Conservation (phyloP, 108 stramenopile genomes). For the Nitzschia sp. region DNA sequence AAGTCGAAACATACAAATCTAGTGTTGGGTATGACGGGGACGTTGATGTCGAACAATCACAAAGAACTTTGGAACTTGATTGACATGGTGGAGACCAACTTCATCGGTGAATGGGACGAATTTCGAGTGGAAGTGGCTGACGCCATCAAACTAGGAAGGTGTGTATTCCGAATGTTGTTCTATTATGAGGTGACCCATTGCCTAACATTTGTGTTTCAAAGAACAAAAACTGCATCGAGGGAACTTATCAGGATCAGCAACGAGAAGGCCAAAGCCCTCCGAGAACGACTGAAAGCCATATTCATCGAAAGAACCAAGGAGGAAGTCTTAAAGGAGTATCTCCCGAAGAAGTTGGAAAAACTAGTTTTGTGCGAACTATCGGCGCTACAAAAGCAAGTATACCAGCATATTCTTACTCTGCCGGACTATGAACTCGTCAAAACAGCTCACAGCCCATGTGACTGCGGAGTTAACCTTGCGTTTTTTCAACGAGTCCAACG, state of each 20-base stretch:
- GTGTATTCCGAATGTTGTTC: constrained; percentile 5
- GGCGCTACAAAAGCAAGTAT: constrained; percentile 71
- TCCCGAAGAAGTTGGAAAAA: constrained; percentile 76
- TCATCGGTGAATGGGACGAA: constrained; percentile 55
- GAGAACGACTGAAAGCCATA: constrained; percentile 41
- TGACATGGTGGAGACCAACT: constrained; percentile 64
- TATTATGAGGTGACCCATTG: neutral
- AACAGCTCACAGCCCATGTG: constrained; percentile 67
- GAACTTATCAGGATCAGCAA: constrained; percentile 35
- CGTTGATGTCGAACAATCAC: constrained; percentile 73
- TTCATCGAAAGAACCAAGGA: constrained; percentile 65
- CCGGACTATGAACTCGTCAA: constrained; percentile 74
- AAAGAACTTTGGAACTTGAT: constrained; percentile 74
- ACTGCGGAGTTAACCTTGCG: constrained; percentile 75
- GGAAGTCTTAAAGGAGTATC: constrained; percentile 53
- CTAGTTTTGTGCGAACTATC: constrained; percentile 80
- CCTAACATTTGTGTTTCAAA: neutral
- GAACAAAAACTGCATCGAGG: constrained; percentile 3
- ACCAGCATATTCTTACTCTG: constrained; percentile 67
- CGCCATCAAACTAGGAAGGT: constrained; percentile 70
- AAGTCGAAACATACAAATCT: constrained; percentile 22
- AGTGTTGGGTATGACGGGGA: constrained; percentile 60
- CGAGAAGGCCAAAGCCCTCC: constrained; percentile 40
- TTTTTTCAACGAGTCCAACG: constrained; percentile 57
- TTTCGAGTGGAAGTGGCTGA: constrained; percentile 50